These are phyloP conservation scores for Agaricus sinodeliciosus DNA, from an alignment of 768 basidiomycete species.

Conservation along the genomic window DNA sequence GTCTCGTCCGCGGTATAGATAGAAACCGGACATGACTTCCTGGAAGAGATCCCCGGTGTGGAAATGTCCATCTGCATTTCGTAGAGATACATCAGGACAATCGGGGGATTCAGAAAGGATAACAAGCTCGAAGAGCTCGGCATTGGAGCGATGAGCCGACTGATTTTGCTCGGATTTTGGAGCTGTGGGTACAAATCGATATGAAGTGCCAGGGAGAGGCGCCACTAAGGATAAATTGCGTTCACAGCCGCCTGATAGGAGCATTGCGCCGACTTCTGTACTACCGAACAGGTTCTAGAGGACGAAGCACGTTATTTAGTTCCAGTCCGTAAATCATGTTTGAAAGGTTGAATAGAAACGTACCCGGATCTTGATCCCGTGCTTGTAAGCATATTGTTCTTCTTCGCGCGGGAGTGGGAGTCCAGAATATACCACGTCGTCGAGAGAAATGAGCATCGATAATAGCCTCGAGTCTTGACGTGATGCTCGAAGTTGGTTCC, in stretches of 20 bases:
- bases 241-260: conserved; percentile 54
- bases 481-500: conserved; percentile 53
- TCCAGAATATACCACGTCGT: conserved; percentile 63
- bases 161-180: conserved; percentile 27
- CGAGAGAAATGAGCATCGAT: conserved; percentile 44
- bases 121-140: conserved; percentile 59
- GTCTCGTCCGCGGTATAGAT: conserved; percentile 63
- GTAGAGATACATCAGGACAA: conserved; percentile 56
- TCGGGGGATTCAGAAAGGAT: conserved; percentile 62
- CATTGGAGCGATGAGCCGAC: conserved; percentile 46
- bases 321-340: conserved; percentile 11
- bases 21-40: conserved; percentile 50
- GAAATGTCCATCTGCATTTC: conserved; percentile 61
- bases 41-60: conserved; percentile 82
- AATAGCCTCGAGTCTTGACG: conserved; percentile 56
- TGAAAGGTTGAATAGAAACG: conserved; percentile 20
- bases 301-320: conserved; percentile 16
- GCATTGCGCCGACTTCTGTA: conserved; percentile 73
- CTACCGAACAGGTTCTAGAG: conserved; percentile 71
- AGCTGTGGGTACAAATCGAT: conserved; percentile 55
- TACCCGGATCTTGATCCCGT: conserved; percentile 60
- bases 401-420: conserved; percentile 60
- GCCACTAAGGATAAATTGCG: conserved; percentile 45
- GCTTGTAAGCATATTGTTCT: conserved; percentile 61
- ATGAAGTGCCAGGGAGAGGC: conserved; percentile 55